A percentile compares a stretch with the other conserved stretches of the same genome.
Evolutionary conservation across 352 stramenopile species (phyloP).

Genomic region (Globisporangium camurandrum): DNA sequence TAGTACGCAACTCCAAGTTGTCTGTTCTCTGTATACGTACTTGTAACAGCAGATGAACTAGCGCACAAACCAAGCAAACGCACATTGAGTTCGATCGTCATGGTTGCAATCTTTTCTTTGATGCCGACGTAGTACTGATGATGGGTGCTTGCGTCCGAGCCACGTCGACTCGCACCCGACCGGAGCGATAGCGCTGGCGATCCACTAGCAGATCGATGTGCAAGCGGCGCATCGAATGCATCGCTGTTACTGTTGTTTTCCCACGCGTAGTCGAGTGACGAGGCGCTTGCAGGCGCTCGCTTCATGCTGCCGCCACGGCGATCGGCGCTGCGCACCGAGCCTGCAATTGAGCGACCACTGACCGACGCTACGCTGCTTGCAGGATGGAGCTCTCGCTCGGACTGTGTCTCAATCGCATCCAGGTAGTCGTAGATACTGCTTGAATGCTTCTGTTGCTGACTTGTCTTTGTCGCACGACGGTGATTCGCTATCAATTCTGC

Average conservation of each 20-base stretch:
- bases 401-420: slow-evolving; percentile 64
- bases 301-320: slow-evolving; percentile 11
- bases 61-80: background rate
- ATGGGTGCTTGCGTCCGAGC: slow-evolving; percentile 31
- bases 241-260: slow-evolving; percentile 13
- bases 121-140: slow-evolving; percentile 63
- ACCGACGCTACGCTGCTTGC: slow-evolving; percentile 10
- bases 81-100: slow-evolving; percentile 75
- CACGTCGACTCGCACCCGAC: slow-evolving; percentile 22
- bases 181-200: slow-evolving; percentile 25
- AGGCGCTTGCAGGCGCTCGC: slow-evolving; percentile 1
- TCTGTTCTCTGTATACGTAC: background rate
- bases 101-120: slow-evolving; percentile 73
- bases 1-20: background rate
- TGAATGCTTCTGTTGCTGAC: slow-evolving; percentile 12
- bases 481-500: slow-evolving; percentile 10
- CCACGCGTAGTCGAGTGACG: slow-evolving; percentile 28
- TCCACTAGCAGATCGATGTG: background rate
- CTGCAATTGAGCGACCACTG: slow-evolving; percentile 4
- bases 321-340: slow-evolving; percentile 6
- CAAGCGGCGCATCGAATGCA: background rate
- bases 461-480: background rate
- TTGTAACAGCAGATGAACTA: background rate
- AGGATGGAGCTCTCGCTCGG: slow-evolving; percentile 35
- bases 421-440: slow-evolving; percentile 74